Percentiles rank a stretch among this genome's conserved stretches.
Evolutionary conservation across 129 eudicot species (phyloP).

Genomic region (Sambucus nigra): DNA sequence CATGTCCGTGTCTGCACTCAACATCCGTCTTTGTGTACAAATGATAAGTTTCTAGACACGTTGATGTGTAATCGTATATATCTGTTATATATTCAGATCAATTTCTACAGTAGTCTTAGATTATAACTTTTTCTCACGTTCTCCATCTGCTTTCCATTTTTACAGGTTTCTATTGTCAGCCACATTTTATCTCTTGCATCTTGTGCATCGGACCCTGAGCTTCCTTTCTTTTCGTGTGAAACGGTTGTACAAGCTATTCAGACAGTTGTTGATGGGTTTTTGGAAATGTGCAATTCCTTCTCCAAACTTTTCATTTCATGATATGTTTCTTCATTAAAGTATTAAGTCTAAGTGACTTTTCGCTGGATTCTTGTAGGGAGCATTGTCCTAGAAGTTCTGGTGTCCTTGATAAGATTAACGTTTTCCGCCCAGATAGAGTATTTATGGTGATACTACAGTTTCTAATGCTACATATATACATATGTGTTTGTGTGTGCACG

Average conservation of each 20-base stretch:
- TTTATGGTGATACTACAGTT: slow-evolving; percentile 46
- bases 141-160: neutral
- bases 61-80: neutral
- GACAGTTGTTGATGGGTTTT: slow-evolving; percentile 94
- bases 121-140: neutral
- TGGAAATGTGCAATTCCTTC: slow-evolving; percentile 49
- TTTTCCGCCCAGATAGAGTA: slow-evolving; percentile 95
- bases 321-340: neutral
- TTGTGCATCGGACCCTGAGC: slow-evolving; percentile 48
- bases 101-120: too few species aligned
- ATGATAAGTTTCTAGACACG: neutral
- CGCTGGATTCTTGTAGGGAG: slow-evolving; percentile 46
- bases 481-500: neutral
- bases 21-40: neutral
- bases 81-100: neutral
- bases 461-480: neutral
- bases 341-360: slow-evolving; percentile 8
- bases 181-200: slow-evolving; percentile 75
- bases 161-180: slow-evolving; percentile 84
- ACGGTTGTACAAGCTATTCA: slow-evolving; percentile 53
- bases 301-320: slow-evolving; percentile 1
- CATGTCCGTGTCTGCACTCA: too few species aligned
- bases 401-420: slow-evolving; percentile 77
- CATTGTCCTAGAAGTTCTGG: slow-evolving; percentile 29
- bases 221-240: slow-evolving; percentile 71